Conservation (phyloP, 306 rosid genomes). For the Sesbania bispinosa region DNA sequence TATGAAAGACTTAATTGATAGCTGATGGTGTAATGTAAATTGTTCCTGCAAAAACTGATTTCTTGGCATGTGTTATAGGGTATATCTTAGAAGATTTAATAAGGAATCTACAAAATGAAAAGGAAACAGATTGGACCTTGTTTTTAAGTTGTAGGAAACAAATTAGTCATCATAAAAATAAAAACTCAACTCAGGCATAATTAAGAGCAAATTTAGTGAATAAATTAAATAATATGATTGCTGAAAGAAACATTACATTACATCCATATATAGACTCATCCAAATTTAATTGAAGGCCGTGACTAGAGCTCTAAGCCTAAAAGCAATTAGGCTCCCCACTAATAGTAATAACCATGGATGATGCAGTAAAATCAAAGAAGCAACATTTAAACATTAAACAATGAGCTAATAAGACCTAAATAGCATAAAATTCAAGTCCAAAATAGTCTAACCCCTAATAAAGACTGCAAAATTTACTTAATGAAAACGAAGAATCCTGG, state of each 20-base stretch:
- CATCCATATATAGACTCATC: neutral
- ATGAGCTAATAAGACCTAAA: conserved; percentile 8
- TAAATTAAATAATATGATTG: neutral
- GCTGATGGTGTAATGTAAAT: neutral
- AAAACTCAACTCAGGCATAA: no score
- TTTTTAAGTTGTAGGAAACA: conserved; percentile 4
- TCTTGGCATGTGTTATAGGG: neutral
- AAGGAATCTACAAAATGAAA: neutral
- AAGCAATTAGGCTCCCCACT: neutral
- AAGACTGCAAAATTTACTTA: neutral
- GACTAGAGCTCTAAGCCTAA: neutral
- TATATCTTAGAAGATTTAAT: neutral
- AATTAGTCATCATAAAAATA: no score
- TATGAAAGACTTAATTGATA: neutral
- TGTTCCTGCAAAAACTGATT: neutral
- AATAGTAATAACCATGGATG: neutral
- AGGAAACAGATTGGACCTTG: neutral
- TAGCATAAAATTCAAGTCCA: neutral
- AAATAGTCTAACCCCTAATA: neutral
- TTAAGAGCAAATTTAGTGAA: neutral
- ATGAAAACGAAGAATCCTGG: conserved; percentile 7
- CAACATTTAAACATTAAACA: no score
- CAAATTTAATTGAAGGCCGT: neutral
- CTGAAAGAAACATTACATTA: neutral
- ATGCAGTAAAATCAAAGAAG: neutral